Evolutionary conservation across 148 eudicot genomes (phyloP).

Genomic region (Oxyria digyna): DNA sequence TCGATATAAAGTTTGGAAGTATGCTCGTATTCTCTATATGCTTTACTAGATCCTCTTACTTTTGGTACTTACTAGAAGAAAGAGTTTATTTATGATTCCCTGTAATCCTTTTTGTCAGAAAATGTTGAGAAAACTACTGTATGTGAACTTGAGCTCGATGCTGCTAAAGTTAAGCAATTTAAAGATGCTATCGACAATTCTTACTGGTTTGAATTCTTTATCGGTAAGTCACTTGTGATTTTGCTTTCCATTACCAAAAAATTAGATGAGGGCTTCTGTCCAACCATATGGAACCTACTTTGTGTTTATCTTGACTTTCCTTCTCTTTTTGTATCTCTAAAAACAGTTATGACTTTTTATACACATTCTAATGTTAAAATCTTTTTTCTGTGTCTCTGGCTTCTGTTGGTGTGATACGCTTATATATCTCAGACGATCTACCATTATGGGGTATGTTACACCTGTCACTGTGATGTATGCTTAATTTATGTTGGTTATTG

Average conservation of each 20-base stretch:
- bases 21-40: slow-evolving; percentile 2
- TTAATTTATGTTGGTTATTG: too few species aligned
- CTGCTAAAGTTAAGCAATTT: slow-evolving; percentile 60
- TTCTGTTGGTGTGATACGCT: background rate
- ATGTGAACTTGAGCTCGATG: slow-evolving; percentile 72
- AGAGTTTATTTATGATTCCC: background rate
- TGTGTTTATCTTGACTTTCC: background rate
- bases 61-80: background rate
- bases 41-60: background rate
- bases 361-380: background rate
- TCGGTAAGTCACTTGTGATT: slow-evolving; percentile 37
- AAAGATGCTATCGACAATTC: slow-evolving; percentile 84
- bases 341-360: background rate
- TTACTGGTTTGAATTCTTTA: slow-evolving; percentile 93
- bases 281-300: background rate
- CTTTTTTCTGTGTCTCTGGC: slow-evolving; percentile 5
- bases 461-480: too few species aligned
- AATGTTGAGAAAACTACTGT: slow-evolving; percentile 54
- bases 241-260: background rate
- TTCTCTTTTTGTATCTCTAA: background rate
- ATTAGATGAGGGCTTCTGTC: background rate
- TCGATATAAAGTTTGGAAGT: slow-evolving; percentile 46
- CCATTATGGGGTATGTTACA: slow-evolving; percentile 80
- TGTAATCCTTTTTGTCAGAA: slow-evolving; percentile 36
- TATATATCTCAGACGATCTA: slow-evolving; percentile 52